Percentiles rank a stretch among this genome's conserved stretches.
Conservation (phyloP, 345 rosid species). For the Erysimum cheiranthoides region DNA sequence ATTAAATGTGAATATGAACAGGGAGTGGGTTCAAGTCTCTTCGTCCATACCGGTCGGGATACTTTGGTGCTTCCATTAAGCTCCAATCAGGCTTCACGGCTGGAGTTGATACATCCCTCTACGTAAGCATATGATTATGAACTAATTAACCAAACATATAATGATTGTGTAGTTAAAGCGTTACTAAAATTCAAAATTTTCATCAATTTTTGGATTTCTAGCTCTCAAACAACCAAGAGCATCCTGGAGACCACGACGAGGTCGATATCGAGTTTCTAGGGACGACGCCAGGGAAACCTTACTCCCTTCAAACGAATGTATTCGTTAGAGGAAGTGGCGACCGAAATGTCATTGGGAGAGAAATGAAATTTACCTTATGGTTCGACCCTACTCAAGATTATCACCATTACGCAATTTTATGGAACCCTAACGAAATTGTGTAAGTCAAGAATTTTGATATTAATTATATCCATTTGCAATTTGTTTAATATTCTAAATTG, state of each 20-base stretch:
- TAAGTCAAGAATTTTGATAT: constrained; percentile 41
- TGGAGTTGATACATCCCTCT: constrained; percentile 85
- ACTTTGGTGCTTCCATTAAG: constrained; percentile 82
- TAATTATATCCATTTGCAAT: background rate
- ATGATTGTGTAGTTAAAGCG: background rate
- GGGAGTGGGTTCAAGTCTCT: constrained; percentile 95
- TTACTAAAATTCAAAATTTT: background rate
- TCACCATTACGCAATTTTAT: constrained; percentile 75
- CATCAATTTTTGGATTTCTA: constrained; percentile 33
- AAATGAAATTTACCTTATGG: constrained; percentile 81
- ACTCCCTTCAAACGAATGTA: constrained; percentile 88
- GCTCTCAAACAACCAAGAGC: constrained; percentile 89
- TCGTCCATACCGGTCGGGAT: constrained; percentile 70
- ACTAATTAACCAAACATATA: background rate
- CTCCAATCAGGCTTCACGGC: constrained; percentile 95
- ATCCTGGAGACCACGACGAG: constrained; percentile 88
- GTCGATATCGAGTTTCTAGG: constrained; percentile 92
- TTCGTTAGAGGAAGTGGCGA: constrained; percentile 93
- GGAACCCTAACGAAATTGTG: constrained; percentile 80
- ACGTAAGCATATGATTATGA: constrained; percentile 52
- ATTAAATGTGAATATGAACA: constrained; percentile 43
- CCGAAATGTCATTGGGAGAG: constrained; percentile 75
- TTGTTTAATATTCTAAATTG: constrained; percentile 3
- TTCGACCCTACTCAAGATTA: constrained; percentile 87
- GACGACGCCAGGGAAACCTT: constrained; percentile 71